Evolutionary conservation across 331 rosid genomes (phyloP), one percentile per base, ranked within the genome.

Genomic region (Acacia concinna): DNA sequence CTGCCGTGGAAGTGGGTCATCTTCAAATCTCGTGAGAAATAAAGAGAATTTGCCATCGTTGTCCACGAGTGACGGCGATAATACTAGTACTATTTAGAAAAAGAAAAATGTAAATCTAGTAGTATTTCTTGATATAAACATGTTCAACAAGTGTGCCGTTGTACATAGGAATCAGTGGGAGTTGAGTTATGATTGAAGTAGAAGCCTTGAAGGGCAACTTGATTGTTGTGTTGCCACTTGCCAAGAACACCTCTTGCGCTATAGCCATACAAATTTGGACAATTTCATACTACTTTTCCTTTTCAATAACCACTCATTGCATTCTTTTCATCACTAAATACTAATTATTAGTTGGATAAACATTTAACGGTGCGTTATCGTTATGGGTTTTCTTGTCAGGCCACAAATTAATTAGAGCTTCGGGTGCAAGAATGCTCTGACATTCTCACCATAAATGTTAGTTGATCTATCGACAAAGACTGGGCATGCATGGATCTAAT

Each of bases 281-380:
- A 11, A 12, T 21, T 68, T 8, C 25, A 30, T 21, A 28, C 20
- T 4, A 25, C 17, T 68, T 1, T 28, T 8, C n/a, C 28, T 8
- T 73, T 73, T 74, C 28, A 67, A 34, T 71, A 51, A n/a, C 73
- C n/a, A 34, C 47, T 56, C 27, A 25, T 51, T 47, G n/a, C 41
- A 40, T 54, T 18, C 43, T 68, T 8, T 17, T 11, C 11, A 46
- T 8, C 49, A 71, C 62, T 17, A 17, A 18, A 8, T 46, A 28
- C 5, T 71, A 38, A 11, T 0, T 49, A 44, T 44, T 44, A 0
- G 17, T 44, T 44, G 1, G 44, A 27, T 30, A 47, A 46, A 18
- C 12, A 28, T 71, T 47, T 47, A 31, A 59, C 4, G 37, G 31
- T 38, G 14, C 23, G 0, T 43, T 40, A 6, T 43, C 25, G 4